Conservation (phyloP, 495 filamentous ascomycete genomes). For the Lophiostoma macrostomum region DNA sequence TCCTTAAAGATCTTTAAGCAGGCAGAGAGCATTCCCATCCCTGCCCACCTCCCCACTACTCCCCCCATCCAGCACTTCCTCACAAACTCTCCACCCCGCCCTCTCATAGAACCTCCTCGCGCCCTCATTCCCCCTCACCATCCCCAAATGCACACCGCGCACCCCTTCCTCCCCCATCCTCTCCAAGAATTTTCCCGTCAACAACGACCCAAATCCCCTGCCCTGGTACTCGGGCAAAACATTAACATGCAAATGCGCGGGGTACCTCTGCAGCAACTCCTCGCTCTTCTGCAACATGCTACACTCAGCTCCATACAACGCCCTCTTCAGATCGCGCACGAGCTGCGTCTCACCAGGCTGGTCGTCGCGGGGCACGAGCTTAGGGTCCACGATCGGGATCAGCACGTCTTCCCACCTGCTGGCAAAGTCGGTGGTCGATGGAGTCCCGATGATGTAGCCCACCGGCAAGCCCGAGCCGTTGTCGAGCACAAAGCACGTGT, state of each 20-base stretch:
- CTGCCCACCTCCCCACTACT: slow-evolving; percentile 15
- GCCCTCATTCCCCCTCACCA: slow-evolving; percentile 7
- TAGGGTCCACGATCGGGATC: slow-evolving; percentile 8
- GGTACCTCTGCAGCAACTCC: slow-evolving; percentile 11
- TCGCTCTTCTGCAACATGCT: slow-evolving; percentile 2
- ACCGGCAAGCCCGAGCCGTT: slow-evolving; percentile 13
- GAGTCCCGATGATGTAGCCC: slow-evolving; percentile 25
- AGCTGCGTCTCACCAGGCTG: not conserved
- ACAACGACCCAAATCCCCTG: slow-evolving; percentile 3
- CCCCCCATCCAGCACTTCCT: slow-evolving; percentile 20
- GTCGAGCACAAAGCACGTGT: slow-evolving; percentile 26
- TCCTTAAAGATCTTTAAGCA: too few species aligned
- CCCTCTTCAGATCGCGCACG: slow-evolving; percentile 1
- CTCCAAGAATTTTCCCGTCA: slow-evolving; percentile 9
- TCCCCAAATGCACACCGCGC: slow-evolving; percentile 20
- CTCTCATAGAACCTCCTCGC: slow-evolving; percentile 27
- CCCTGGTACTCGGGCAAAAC: slow-evolving; percentile 16
- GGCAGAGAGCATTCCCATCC: slow-evolving; percentile 15
- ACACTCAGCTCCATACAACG: slow-evolving; percentile 7
- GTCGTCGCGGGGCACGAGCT: slow-evolving; percentile 5
- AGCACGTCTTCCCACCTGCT: slow-evolving; percentile 1
- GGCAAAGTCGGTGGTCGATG: slow-evolving; percentile 3
- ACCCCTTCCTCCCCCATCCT: slow-evolving; percentile 6
- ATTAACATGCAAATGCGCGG: slow-evolving; percentile 27
- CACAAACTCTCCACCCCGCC: slow-evolving; percentile 13